These are phyloP conservation scores for Solanum pinnatisectum DNA, from an alignment of 257 asterid genomes.

Conservation along the genomic window DNA sequence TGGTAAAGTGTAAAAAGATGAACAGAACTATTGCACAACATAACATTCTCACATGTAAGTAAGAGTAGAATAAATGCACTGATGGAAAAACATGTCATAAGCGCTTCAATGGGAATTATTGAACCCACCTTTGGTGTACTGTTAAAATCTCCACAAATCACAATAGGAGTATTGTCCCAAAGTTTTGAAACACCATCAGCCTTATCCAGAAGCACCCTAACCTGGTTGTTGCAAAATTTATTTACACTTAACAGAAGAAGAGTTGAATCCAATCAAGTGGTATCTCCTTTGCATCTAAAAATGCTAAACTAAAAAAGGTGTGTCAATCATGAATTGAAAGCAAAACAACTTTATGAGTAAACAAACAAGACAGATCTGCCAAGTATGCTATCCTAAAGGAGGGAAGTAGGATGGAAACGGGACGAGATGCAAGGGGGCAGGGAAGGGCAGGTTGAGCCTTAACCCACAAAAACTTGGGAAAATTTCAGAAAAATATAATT, in stretches of 20 bases:
- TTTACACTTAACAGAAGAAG: neutral
- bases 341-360: neutral
- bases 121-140: constrained; percentile 75
- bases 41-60: neutral
- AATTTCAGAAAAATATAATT: neutral
- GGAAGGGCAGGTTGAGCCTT: neutral
- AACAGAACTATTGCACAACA: constrained; percentile 6
- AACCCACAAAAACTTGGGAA: neutral
- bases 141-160: constrained; percentile 95
- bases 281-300: neutral
- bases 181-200: constrained; percentile 75
- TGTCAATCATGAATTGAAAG: neutral
- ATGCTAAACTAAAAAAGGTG: neutral
- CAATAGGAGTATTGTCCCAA: constrained; percentile 86
- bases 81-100: neutral
- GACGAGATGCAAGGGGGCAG: neutral
- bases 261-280: neutral
- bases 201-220: constrained; percentile 71
- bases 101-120: neutral
- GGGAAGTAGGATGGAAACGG: neutral
- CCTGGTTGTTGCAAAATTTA: constrained; percentile 35
- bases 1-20: neutral
- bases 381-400: neutral
- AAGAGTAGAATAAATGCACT: neutral
- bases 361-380: neutral